phyloP scores from a whole-genome alignment of 352 stramenopile species.

The Phytophthora nicotianae region DNA sequence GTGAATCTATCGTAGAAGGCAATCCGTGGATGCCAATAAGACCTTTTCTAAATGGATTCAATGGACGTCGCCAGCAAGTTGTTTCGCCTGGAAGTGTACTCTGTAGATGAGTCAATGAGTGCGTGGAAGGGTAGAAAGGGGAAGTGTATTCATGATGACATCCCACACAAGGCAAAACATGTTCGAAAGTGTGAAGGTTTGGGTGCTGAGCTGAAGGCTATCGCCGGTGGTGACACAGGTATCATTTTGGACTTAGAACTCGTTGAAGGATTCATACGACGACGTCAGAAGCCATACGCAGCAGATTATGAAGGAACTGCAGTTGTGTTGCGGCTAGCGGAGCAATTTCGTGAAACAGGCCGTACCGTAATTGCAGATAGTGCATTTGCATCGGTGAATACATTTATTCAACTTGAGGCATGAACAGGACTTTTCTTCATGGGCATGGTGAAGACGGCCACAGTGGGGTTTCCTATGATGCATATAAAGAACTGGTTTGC shows the following conservation, averaged over 20 bases:
- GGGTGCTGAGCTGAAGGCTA: background rate
- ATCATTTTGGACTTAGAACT: background rate
- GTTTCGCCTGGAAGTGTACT: slow-evolving; percentile 3
- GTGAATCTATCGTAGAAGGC: background rate
- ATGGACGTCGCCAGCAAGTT: background rate
- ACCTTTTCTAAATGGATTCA: slow-evolving; percentile 1
- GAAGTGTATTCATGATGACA: background rate
- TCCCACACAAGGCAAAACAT: slow-evolving; percentile 9
- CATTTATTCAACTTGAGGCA: background rate
- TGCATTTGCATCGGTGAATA: slow-evolving; percentile 3
- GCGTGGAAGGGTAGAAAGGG: background rate
- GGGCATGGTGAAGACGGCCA: slow-evolving; percentile 2
- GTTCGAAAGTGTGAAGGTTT: slow-evolving; percentile 1
- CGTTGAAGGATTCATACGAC: background rate
- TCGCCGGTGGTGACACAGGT: background rate
- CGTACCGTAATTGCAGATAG: background rate
- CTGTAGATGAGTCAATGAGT: slow-evolving; percentile 7
- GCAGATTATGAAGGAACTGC: background rate
- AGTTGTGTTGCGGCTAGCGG: background rate
- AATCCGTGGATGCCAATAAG: slow-evolving; percentile 3
- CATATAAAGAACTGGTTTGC: background rate
- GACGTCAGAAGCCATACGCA: background rate
- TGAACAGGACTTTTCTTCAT: background rate
- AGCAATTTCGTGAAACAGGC: background rate
- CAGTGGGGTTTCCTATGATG: background rate